Conservation (phyloP, 257 asterid genomes). For the Pogostemon cablin region DNA sequence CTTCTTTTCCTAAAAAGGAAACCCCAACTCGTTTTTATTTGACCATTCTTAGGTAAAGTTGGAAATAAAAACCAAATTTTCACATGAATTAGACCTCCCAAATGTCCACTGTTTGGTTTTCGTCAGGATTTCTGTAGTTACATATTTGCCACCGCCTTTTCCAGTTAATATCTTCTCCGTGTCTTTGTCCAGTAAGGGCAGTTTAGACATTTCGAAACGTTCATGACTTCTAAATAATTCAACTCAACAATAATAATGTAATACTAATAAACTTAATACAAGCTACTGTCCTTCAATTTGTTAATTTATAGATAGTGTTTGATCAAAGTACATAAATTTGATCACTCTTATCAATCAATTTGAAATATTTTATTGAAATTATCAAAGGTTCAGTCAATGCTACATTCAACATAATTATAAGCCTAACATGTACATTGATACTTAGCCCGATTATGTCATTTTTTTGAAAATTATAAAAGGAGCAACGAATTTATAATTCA, state of each 20-base stretch:
- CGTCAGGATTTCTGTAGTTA: neutral
- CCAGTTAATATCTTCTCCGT: neutral
- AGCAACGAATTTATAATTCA: neutral
- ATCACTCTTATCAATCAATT: no score
- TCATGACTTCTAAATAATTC: neutral
- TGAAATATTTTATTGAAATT: neutral
- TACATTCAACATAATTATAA: neutral
- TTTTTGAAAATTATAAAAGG: no score
- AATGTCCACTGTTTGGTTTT: neutral
- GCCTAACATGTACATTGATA: no score
- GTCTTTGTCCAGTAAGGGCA: neutral
- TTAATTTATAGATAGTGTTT: no score
- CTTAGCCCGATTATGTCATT: no score
- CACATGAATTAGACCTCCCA: slow-evolving; percentile 40
- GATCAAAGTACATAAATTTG: no score
- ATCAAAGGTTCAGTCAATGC: slow-evolving; percentile 23
- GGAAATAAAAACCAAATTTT: slow-evolving; percentile 31
- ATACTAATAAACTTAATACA: neutral
- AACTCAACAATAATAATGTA: neutral
- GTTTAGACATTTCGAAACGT: neutral
- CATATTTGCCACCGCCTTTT: neutral
- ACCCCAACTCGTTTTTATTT: slow-evolving; percentile 21
- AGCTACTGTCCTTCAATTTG: no score
- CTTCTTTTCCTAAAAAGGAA: slow-evolving; percentile 29
- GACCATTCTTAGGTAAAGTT: neutral